Evolutionary conservation across 768 basidiomycete species (phyloP).

Genomic region (Trametes maxima): DNA sequence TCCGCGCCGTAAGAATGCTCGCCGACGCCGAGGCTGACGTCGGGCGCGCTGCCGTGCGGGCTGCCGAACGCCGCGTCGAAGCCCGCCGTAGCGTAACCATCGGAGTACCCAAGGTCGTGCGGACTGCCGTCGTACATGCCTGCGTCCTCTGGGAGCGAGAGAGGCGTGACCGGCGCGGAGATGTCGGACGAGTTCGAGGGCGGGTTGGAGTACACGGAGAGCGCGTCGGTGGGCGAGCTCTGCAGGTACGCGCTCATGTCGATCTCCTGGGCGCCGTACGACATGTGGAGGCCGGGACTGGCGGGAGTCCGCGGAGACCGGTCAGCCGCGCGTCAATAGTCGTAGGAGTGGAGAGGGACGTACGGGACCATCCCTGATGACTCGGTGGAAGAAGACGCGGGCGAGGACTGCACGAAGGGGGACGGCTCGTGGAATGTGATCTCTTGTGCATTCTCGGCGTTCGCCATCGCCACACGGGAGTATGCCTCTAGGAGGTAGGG

Average conservation of each 20-base stretch:
- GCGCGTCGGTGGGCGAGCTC: constrained; percentile 11
- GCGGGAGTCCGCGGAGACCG: not conserved
- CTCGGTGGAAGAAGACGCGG: not conserved
- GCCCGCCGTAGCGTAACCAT: not conserved
- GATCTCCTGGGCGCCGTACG: not conserved
- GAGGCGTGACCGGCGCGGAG: constrained; percentile 26
- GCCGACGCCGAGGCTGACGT: not conserved
- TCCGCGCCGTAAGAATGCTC: constrained; percentile 5
- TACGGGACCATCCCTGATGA: constrained; percentile 14
- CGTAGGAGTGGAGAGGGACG: constrained; percentile 2
- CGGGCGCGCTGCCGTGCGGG: not conserved
- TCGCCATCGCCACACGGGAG: constrained; percentile 12
- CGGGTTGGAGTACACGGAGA: constrained; percentile 17
- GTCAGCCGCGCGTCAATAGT: not conserved
- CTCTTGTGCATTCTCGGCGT: not conserved
- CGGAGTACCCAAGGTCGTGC: constrained; percentile 6
- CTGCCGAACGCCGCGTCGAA: not conserved
- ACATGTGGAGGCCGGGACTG: not conserved
- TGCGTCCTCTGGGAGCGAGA: constrained; percentile 8
- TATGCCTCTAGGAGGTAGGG: constrained; percentile 23
- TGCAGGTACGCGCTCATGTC: constrained; percentile 3
- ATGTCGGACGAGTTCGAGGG: constrained; percentile 21
- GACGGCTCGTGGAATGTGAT: constrained; percentile 1
- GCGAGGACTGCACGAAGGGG: not conserved
- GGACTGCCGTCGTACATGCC: not conserved